These are phyloP conservation scores for Pleurotus sapidus DNA, from an alignment of 768 basidiomycete species.

Conservation along the genomic window DNA sequence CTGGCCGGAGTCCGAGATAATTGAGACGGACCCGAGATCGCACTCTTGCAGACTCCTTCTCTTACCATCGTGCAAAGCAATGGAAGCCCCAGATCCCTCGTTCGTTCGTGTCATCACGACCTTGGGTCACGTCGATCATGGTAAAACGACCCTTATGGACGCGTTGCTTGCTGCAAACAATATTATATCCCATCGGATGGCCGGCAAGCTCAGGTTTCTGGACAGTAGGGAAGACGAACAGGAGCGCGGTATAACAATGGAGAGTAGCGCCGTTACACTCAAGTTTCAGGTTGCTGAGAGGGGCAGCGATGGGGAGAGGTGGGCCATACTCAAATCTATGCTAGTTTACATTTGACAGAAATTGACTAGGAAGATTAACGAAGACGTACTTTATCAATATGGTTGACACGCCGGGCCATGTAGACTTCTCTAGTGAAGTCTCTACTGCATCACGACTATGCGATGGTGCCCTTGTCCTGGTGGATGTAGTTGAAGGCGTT, in stretches of 20 bases:
- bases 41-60: neutral
- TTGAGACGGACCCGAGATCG: too few relatives aligned
- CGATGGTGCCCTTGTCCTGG: conserved; percentile 92
- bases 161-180: conserved; percentile 94
- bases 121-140: conserved; percentile 91
- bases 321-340: conserved; percentile 20
- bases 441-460: conserved; percentile 91
- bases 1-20: neutral
- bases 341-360: conserved; percentile 25
- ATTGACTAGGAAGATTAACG: conserved; percentile 46
- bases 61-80: conserved; percentile 10
- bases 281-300: conserved; percentile 79
- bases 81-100: conserved; percentile 35
- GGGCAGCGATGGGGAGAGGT: conserved; percentile 48
- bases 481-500: conserved; percentile 97
- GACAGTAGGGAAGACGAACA: conserved; percentile 98
- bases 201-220: conserved; percentile 93
- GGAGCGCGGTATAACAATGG: conserved; percentile 98
- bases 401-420: conserved; percentile 98
- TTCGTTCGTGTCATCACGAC: conserved; percentile 81
- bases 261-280: conserved; percentile 91
- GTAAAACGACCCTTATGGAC: conserved; percentile 96
- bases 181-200: conserved; percentile 93
- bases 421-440: conserved; percentile 97
- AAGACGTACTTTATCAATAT: conserved; percentile 88